Evolutionary conservation across 345 rosid species (phyloP), one percentile per base, ranked within the genome.

Genomic region (Cardamine chenopodiifolia): DNA sequence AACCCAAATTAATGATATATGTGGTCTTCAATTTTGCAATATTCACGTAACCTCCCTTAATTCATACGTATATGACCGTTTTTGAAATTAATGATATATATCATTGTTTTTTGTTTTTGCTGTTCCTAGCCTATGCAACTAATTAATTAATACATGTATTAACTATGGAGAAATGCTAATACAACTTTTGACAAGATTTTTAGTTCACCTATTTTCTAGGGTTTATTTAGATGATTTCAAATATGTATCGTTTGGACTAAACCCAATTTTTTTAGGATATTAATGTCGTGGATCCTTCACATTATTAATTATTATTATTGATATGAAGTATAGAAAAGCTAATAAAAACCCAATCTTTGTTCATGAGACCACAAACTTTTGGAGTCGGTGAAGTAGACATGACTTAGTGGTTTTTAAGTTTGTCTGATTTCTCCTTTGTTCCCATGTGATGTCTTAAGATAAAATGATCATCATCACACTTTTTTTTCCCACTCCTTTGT

Each of bases 401-500:
- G 77, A 71, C 77, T 65, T 71, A 2, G 77, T 77, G 81, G 81
- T 49, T 71, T 77, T 54, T 71, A 72, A 57, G 66, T 35, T 71
- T 64, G 80, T 71, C 80, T 72, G 71, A 57, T 57, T 71, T 71
- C 63, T 23, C 73, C 56, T 56, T 71, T 71, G 52, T 55, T 47
- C 71, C 56, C 77, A 77, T 77, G 77, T 77, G 72, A 63, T 70
- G 34, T 63, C 71, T 70, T 71, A 40, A 57, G 68, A 78, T 71
- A 29, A 57, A 65, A 56, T 50, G 37, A 66, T 78, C 50, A 78
- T 77, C 68, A 48, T 72, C 56, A 64, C 62, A 45, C 60, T 63
- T 20, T 66, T 14, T 39, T 54, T 64, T 55, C 59, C 26, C 47
- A 19, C 65, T 70, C 52, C 32, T 70, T 62, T 68, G 26, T 62